Percentiles rank a stretch among this genome's conserved stretches.
Evolutionary conservation across 2,329 filamentous ascomycete genomes (phyloP).

Genomic region (Ustulina deusta): DNA sequence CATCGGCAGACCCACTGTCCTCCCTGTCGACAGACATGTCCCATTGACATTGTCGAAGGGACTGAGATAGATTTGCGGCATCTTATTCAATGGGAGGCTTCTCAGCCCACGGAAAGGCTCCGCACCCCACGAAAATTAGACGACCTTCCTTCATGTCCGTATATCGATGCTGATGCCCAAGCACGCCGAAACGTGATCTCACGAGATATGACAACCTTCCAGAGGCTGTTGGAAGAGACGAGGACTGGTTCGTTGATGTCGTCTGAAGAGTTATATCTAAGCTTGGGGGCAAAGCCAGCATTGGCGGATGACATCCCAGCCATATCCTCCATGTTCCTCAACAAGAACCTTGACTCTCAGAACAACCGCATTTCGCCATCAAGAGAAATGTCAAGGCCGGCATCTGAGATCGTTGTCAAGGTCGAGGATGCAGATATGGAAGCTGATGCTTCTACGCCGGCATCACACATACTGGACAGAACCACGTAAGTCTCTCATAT

Average conservation of each 20-base stretch:
- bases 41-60: conserved; percentile 41
- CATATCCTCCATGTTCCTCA: conserved; percentile 42
- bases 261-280: conserved; percentile 48
- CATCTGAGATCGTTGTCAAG: conserved; percentile 51
- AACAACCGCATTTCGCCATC: conserved; percentile 40
- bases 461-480: conserved; percentile 37
- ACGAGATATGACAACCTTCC: conserved; percentile 50
- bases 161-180: conserved; percentile 49
- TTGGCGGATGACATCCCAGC: conserved; percentile 43
- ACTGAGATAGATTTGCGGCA: conserved; percentile 39
- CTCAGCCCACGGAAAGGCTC: conserved; percentile 40
- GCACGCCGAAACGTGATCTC: conserved; percentile 40
- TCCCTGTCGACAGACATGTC: conserved; percentile 39
- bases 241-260: conserved; percentile 44
- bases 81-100: conserved; percentile 48
- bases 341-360: conserved; percentile 43
- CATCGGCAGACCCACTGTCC: conserved; percentile 34
- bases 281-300: conserved; percentile 46
- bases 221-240: conserved; percentile 47
- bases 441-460: conserved; percentile 38
- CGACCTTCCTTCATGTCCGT: conserved; percentile 46
- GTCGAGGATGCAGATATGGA: conserved; percentile 49
- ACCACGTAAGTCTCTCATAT: conserved; percentile 46
- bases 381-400: conserved; percentile 45
- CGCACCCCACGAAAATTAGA: conserved; percentile 45